These are phyloP conservation scores for Arxiozyma heterogenica DNA, from an alignment of 1,139 yeast genomes.

Conservation along the genomic window DNA sequence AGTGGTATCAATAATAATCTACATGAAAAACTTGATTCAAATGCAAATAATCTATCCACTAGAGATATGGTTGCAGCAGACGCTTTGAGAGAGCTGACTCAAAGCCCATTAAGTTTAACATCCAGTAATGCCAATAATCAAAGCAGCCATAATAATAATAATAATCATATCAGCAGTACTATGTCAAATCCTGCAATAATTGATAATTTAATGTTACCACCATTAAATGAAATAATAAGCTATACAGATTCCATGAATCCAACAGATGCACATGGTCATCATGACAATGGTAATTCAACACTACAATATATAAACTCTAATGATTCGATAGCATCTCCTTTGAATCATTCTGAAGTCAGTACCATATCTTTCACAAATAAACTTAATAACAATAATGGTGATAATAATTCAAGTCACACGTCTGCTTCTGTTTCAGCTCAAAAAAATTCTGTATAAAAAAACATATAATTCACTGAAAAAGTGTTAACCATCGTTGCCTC, in stretches of 20 bases:
- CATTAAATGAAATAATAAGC: slow-evolving; percentile 4
- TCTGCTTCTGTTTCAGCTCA: background rate
- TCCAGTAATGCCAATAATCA: background rate
- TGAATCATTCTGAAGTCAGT: background rate
- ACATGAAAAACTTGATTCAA: no score
- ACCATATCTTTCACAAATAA: background rate
- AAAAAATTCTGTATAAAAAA: background rate
- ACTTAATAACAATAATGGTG: background rate
- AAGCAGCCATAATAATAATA: background rate
- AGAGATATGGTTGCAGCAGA: slow-evolving; percentile 16
- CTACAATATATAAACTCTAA: background rate
- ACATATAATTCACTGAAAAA: no score
- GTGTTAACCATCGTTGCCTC: background rate
- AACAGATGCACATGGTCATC: background rate
- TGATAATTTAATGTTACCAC: slow-evolving; percentile 3
- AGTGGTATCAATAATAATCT: background rate
- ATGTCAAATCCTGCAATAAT: background rate
- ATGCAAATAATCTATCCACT: background rate
- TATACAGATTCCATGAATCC: background rate
- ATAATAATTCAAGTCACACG: background rate
- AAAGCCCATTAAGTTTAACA: slow-evolving; percentile 8
- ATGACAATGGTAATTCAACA: background rate
- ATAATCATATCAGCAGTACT: background rate
- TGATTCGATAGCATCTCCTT: slow-evolving; percentile 2
- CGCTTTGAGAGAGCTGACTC: slow-evolving; percentile 14